Evolutionary conservation across 345 rosid species (phyloP), one percentile per base, ranked within the genome.

Genomic region (Arabis alpina): DNA sequence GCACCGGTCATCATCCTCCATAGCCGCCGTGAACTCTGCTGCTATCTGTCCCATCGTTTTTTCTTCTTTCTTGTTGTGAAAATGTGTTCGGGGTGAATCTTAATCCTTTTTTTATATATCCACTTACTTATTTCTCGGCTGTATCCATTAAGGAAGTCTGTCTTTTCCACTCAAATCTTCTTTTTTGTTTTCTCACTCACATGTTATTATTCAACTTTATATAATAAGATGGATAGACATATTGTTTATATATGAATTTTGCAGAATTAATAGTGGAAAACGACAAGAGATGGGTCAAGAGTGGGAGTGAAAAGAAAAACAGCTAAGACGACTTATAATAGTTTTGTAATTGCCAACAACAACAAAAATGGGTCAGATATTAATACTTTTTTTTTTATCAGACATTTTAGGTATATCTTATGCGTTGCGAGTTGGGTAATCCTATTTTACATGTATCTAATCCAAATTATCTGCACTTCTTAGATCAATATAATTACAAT

Each of bases 1-100:
- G 52, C 90, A 85, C 32, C 77, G 81, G 37, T 79, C 84, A 4
- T 52, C 53, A 14, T 13, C 74, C 54, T 25, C 77, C 81, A 2
- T 45, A 32, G 34, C 24, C 68, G 50, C 72, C 82, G 71, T 5
- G 28, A 64, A 72, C 41, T 63, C 76, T 39, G 43, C 1, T 27
- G 76, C 76, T 55, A 72, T 24, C 70, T 72, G 71, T 47, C 76
- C 76, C 76, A 72, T 72, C 34, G 62, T 36, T 72, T 63, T 44
- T 37, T 32, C 39, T 28, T 12, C 2, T 11, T n/a, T 11, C 34
- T 40, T 62, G 42, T 43, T 43, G 61, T 40, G 40, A 19, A 24
- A 19, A 24, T 32, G 47, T 62, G 43, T 43, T 16, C 12, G 47
- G 48, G 69, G n/a, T 36, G 64, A 44, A 8, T 55, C 24, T 19